Percentiles rank a stretch among this genome's conserved stretches.
Conservation (phyloP, 2,329 filamentous ascomycete species). For the Stagonosporopsis vannaccii region DNA sequence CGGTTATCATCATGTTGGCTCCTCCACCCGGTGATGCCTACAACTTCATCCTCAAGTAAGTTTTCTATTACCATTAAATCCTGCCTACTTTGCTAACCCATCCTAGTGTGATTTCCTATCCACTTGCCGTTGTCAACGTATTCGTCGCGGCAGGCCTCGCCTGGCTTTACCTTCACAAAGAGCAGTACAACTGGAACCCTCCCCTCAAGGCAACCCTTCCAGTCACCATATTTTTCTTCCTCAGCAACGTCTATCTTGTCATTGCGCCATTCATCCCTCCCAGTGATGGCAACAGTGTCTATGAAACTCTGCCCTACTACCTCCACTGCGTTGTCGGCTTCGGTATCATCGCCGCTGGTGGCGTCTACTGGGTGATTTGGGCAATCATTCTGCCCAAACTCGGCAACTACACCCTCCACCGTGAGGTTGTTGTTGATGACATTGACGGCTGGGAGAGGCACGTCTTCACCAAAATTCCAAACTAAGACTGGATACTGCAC, state of each 20-base stretch:
- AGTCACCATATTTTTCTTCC: slow-evolving; percentile 60
- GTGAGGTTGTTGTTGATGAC: slow-evolving; percentile 43
- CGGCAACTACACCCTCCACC: slow-evolving; percentile 48
- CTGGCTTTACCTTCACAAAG: slow-evolving; percentile 54
- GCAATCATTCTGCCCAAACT: slow-evolving; percentile 56
- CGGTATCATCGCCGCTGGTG: slow-evolving; percentile 58
- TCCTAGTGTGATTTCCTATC: slow-evolving; percentile 67
- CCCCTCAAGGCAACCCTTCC: slow-evolving; percentile 60
- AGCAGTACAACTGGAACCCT: slow-evolving; percentile 57
- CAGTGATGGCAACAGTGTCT: slow-evolving; percentile 57
- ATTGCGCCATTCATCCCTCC: slow-evolving; percentile 62
- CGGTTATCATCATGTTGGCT: slow-evolving; percentile 70
- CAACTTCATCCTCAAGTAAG: slow-evolving; percentile 63
- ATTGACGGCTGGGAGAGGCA: slow-evolving; percentile 52
- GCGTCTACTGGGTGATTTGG: slow-evolving; percentile 62
- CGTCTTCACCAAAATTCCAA: slow-evolving; percentile 42
- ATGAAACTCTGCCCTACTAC: slow-evolving; percentile 61
- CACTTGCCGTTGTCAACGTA: slow-evolving; percentile 64
- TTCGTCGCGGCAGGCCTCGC: slow-evolving; percentile 60
- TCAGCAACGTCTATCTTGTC: slow-evolving; percentile 61
- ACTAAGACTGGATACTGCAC: background rate
- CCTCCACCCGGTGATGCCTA: slow-evolving; percentile 73
- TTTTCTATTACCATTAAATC: background rate
- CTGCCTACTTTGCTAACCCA: slow-evolving; percentile 4
- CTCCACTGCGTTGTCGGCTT: slow-evolving; percentile 62